These are phyloP conservation scores for Aspergillus udagawae DNA, from an alignment of 2,329 filamentous ascomycete genomes.

Conservation along the genomic window DNA sequence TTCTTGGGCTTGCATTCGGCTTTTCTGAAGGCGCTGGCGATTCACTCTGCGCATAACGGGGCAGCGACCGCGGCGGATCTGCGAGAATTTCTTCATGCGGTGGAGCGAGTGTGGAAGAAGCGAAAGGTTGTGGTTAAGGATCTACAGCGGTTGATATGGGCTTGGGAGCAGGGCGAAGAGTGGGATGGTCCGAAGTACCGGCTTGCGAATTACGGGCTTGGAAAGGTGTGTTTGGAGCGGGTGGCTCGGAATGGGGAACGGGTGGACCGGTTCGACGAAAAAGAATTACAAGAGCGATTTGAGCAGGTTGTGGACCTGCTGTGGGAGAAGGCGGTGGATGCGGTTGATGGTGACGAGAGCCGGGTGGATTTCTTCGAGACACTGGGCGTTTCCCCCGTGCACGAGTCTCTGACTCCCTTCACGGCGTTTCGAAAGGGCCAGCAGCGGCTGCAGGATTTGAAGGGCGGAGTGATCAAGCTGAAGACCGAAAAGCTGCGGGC, in stretches of 20 bases:
- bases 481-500: conserved; percentile 31
- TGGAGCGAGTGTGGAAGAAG: conserved; percentile 70
- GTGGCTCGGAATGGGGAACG: conserved; percentile 9
- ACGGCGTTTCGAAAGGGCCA: conserved; percentile 37
- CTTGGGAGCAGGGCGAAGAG: conserved; percentile 47
- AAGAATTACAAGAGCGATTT: conserved; percentile 49
- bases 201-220: conserved; percentile 39
- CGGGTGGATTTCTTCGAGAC: conserved; percentile 30
- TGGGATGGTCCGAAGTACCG: conserved; percentile 26
- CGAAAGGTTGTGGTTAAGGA: conserved; percentile 63
- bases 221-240: conserved; percentile 36
- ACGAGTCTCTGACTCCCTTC: conserved; percentile 34
- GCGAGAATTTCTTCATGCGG: conserved; percentile 55
- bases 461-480: conserved; percentile 34
- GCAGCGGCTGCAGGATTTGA: conserved; percentile 39
- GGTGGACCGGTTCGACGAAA: conserved; percentile 31
- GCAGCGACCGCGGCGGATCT: conserved; percentile 61
- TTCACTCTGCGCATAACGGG: conserved; percentile 69
- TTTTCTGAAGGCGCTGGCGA: conserved; percentile 63
- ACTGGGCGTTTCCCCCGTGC: conserved; percentile 32
- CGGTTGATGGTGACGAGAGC: conserved; percentile 27
- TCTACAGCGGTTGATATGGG: conserved; percentile 61
- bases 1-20: conserved; percentile 62
- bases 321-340: conserved; percentile 42
- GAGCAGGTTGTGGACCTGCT: conserved; percentile 43